A percentile compares a stretch with the other conserved stretches of the same genome.
Evolutionary conservation across 2,329 filamentous ascomycete species (phyloP).

Genomic region (Aspergillus hiratsukae): DNA sequence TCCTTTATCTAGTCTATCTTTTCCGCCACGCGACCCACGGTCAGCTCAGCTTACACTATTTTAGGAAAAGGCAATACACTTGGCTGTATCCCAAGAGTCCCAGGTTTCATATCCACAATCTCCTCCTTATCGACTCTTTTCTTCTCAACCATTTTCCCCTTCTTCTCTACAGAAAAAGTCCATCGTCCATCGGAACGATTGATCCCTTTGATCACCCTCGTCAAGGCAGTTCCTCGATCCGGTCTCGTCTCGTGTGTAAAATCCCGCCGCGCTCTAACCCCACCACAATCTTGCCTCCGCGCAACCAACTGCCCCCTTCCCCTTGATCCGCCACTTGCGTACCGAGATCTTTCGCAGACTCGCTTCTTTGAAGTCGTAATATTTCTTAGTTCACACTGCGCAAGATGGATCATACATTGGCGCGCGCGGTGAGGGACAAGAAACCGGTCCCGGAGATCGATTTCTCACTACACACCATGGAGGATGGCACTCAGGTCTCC

Average conservation of each 20-base stretch:
- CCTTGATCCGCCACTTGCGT: background rate
- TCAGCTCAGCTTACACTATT: background rate
- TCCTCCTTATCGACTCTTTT: background rate
- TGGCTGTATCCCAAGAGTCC: background rate
- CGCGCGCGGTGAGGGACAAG: slow-evolving; percentile 91
- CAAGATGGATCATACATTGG: slow-evolving; percentile 51
- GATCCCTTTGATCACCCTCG: background rate
- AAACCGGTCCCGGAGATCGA: slow-evolving; percentile 96
- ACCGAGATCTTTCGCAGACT: too few relatives aligned
- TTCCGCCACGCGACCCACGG: slow-evolving; percentile 3
- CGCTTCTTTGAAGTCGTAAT: too few relatives aligned
- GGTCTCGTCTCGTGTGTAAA: slow-evolving; percentile 8
- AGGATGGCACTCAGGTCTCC: slow-evolving; percentile 92
- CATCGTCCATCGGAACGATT: background rate
- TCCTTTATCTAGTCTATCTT: background rate
- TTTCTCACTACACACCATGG: slow-evolving; percentile 97
- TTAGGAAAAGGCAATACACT: background rate
- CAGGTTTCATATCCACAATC: background rate
- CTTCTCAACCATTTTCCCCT: background rate
- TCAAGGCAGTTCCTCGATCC: background rate
- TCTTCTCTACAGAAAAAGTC: background rate
- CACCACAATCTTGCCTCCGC: slow-evolving; percentile 15
- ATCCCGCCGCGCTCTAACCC: slow-evolving; percentile 19
- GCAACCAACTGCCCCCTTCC: slow-evolving; percentile 5
- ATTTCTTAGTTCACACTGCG: slow-evolving; percentile 3